phyloP scores from a whole-genome alignment of 805 yeast species.

The Wickerhamomyces ciferrii region DNA sequence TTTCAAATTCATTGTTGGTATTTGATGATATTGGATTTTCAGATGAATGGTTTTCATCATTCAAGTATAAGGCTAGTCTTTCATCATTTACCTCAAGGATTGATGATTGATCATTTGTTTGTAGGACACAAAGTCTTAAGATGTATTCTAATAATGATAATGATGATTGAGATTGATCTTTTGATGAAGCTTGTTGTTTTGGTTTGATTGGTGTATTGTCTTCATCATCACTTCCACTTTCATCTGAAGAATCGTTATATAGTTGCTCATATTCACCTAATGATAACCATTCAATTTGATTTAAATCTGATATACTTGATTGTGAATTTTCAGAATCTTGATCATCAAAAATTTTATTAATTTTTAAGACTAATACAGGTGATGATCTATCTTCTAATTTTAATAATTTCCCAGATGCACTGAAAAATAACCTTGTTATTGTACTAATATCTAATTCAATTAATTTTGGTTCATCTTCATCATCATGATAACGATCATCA shows the following conservation, averaged over 20 bases:
- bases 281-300: slow-evolving; percentile 43
- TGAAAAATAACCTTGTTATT: slow-evolving; percentile 54
- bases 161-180: slow-evolving; percentile 23
- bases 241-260: slow-evolving; percentile 19
- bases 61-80: slow-evolving; percentile 51
- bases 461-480: slow-evolving; percentile 35
- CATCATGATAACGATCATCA: slow-evolving; percentile 71
- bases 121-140: slow-evolving; percentile 53
- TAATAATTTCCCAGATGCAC: slow-evolving; percentile 63
- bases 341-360: slow-evolving; percentile 18
- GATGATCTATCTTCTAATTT: slow-evolving; percentile 54
- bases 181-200: slow-evolving; percentile 2
- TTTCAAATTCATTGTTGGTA: slow-evolving; percentile 1
- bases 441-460: slow-evolving; percentile 31
- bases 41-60: slow-evolving; percentile 41
- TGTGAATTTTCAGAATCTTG: slow-evolving; percentile 16
- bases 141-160: slow-evolving; percentile 61
- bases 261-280: slow-evolving; percentile 36
- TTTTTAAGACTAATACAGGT: slow-evolving; percentile 65
- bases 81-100: slow-evolving; percentile 60
- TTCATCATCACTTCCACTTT: slow-evolving; percentile 2
- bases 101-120: slow-evolving; percentile 51
- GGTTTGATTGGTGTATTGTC: slow-evolving; percentile 5
- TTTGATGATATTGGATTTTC: slow-evolving; percentile 1
- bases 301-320: slow-evolving; percentile 16